These are phyloP conservation scores for Microbotryum silenes-acaulis DNA, from an alignment of 1,284 basidiomycete genomes.

Conservation along the genomic window DNA sequence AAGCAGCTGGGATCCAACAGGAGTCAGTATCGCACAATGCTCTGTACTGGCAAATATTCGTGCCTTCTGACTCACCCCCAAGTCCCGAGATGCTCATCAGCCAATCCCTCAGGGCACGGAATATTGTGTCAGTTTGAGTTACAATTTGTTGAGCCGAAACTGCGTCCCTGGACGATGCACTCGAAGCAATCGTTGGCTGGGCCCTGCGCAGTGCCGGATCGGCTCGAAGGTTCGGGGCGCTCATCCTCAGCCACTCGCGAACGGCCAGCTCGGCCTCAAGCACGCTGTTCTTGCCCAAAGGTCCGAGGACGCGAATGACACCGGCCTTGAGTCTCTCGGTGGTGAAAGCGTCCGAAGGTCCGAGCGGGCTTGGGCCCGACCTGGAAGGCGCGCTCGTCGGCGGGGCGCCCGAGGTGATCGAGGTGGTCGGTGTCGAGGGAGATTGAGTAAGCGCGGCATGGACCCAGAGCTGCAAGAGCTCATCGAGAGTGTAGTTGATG, in stretches of 20 bases:
- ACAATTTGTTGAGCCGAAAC: neutral
- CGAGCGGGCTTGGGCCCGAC: neutral
- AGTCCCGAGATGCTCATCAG: constrained; percentile 21
- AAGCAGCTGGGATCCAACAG: constrained; percentile 1
- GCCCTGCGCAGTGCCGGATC: constrained; percentile 14
- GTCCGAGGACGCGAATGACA: constrained; percentile 63
- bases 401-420: neutral
- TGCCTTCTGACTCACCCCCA: constrained; percentile 4
- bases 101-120: constrained; percentile 16
- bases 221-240: neutral
- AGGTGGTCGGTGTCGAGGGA: constrained; percentile 40
- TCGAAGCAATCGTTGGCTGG: neutral
- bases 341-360: constrained; percentile 4
- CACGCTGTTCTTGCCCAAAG: constrained; percentile 80
- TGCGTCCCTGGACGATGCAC: neutral
- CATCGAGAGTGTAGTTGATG: constrained; percentile 80
- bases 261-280: constrained; percentile 74
- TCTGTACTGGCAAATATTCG: too few species aligned
- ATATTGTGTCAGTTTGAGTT: constrained; percentile 12
- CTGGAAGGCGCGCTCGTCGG: neutral
- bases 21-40: neutral
- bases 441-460: constrained; percentile 61
- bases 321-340: constrained; percentile 56
- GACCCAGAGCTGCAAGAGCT: constrained; percentile 69
- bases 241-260: constrained; percentile 11